Conservation (phyloP, 1,139 yeast species). For the Meyerozyma smithsonii region DNA sequence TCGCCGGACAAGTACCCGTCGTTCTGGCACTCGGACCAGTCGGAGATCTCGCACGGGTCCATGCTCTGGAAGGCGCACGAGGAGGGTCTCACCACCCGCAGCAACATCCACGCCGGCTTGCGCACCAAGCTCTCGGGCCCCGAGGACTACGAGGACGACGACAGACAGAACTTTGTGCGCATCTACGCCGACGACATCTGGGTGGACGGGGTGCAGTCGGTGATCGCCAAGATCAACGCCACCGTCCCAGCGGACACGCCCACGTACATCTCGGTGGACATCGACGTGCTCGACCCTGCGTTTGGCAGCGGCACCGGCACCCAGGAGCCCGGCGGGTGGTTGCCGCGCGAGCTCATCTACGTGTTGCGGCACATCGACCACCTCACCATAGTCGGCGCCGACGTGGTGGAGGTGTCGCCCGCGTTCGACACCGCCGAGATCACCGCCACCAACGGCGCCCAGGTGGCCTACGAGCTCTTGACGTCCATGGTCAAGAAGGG, state of each 20-base stretch:
- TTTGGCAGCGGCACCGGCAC: constrained; percentile 83
- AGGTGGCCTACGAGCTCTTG: constrained; percentile 62
- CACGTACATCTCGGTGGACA: constrained; percentile 68
- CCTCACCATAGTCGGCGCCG: constrained; percentile 70
- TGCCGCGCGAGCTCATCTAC: constrained; percentile 68
- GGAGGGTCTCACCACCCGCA: constrained; percentile 55
- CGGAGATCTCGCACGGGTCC: constrained; percentile 70
- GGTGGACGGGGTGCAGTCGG: constrained; percentile 52
- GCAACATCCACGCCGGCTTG: constrained; percentile 68
- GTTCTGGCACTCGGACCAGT: constrained; percentile 63
- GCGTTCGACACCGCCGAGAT: constrained; percentile 68
- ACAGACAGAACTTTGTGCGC: constrained; percentile 56
- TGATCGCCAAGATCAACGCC: constrained; percentile 45
- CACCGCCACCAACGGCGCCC: constrained; percentile 75
- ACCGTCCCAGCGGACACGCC: constrained; percentile 54
- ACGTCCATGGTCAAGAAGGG: constrained; percentile 73
- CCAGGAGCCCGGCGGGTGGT: constrained; percentile 78
- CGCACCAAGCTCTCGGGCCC: constrained; percentile 63
- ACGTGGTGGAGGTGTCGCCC: constrained; percentile 74
- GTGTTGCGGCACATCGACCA: constrained; percentile 54
- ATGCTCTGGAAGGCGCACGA: constrained; percentile 75
- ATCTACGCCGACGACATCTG: constrained; percentile 69
- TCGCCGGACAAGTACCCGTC: constrained; percentile 62
- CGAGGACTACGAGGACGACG: constrained; percentile 63
- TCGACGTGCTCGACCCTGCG: constrained; percentile 79